These are phyloP conservation scores for Cucumis melo DNA, from an alignment of 306 rosid species.

Conservation along the genomic window DNA sequence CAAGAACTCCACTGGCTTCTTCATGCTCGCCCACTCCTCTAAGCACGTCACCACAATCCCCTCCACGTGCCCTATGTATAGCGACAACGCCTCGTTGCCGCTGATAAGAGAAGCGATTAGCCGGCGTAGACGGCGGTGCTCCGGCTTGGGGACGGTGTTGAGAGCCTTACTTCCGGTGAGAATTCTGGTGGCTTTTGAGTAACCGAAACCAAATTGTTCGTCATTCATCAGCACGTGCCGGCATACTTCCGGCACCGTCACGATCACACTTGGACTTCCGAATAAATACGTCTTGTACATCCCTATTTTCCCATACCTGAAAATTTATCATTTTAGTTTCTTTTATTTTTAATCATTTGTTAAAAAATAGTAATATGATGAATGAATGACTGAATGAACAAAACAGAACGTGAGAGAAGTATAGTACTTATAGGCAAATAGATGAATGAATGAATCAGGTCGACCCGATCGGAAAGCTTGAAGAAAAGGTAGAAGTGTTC, in stretches of 20 bases:
- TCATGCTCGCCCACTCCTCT: conserved; percentile 17
- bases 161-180: conserved; percentile 6
- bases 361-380: too few species aligned
- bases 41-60: not conserved
- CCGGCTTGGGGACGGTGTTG: not conserved
- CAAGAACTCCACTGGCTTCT: conserved; percentile 13
- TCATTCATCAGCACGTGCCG: conserved; percentile 12
- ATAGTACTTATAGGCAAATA: conserved; percentile 3
- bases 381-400: too few species aligned
- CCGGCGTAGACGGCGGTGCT: conserved; percentile 15
- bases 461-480: conserved; percentile 8
- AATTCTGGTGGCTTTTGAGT: not conserved
- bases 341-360: too few species aligned
- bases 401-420: not conserved
- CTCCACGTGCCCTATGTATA: conserved; percentile 8
- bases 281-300: conserved; percentile 18
- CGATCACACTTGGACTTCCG: conserved; percentile 16
- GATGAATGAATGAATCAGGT: conserved; percentile 2
- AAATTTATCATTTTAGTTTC: not conserved
- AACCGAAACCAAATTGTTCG: not conserved
- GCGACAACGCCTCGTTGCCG: conserved; percentile 8
- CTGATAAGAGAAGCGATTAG: conserved; percentile 1
- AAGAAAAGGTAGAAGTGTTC: not conserved
- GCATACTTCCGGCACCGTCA: conserved; percentile 9
- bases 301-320: conserved; percentile 16